Evolutionary conservation across 495 filamentous ascomycete genomes (phyloP).

Genomic region (Aspergillus heteromorphus): DNA sequence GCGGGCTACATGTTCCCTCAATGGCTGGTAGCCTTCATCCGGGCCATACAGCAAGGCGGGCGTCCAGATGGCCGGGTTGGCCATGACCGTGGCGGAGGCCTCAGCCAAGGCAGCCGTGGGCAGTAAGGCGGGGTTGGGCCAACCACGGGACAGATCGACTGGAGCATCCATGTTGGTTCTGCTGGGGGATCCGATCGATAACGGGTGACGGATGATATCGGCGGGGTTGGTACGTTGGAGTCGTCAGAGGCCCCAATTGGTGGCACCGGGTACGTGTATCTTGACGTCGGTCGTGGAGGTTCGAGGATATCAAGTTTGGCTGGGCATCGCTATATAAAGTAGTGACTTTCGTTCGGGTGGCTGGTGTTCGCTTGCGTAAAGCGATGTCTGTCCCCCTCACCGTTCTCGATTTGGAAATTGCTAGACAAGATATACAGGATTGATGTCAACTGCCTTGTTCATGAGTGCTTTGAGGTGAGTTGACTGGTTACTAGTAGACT

Average conservation of each 20-base stretch:
- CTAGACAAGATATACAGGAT: too few species aligned
- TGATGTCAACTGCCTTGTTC: too few species aligned
- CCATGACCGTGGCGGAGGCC: slow-evolving; percentile 53
- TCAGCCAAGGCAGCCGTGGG: slow-evolving; percentile 51
- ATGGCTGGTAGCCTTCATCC: slow-evolving; percentile 64
- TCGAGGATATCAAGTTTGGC: too few species aligned
- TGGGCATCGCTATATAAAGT: too few species aligned
- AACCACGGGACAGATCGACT: slow-evolving; percentile 65
- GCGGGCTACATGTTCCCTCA: slow-evolving; percentile 55
- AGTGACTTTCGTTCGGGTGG: too few species aligned
- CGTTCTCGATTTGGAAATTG: too few species aligned
- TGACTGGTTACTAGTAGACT: too few species aligned
- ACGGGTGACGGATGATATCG: not conserved
- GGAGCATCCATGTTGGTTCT: slow-evolving; percentile 5
- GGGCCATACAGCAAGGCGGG: slow-evolving; percentile 70
- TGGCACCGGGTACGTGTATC: not conserved
- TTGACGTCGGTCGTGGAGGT: not conserved
- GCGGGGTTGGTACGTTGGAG: not conserved
- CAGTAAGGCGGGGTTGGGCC: slow-evolving; percentile 67
- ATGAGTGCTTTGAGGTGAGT: too few species aligned
- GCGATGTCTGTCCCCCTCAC: too few species aligned
- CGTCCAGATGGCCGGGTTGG: slow-evolving; percentile 48
- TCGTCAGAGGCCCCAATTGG: not conserved
- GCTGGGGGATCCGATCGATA: not conserved
- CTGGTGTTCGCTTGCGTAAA: too few species aligned